Base-by-base conservation (phyloP, 352 stramenopile species). In the Globisporangium okanoganense region DNA sequence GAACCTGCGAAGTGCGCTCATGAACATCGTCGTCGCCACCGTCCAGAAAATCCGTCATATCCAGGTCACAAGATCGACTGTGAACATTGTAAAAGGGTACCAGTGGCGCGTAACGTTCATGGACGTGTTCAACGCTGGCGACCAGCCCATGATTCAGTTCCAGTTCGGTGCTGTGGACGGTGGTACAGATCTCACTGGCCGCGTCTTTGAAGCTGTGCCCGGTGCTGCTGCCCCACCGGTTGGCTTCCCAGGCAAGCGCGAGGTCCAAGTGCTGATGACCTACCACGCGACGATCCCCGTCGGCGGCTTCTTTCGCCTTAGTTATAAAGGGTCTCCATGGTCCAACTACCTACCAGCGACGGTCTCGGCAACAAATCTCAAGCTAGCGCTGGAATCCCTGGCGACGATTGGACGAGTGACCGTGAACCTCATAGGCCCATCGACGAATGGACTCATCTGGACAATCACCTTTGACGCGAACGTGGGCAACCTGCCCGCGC, bases 1-100 rank as follows among this genome's bases (percentile, higher is more conserved):
- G 59, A 90, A 96, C 64, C 51, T 98, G 9, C 80, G 92, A 9
- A 87, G 75, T 58, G 80, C 82, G 24, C 70, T 98, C 20, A 91
- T 98, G 74, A 97, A 97, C 61, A 73, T 98, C 24, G 74, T 90
- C 18, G 66, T 70, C 0, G 29, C 38, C 12, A 57, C 25, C 13
- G 64, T 61, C 13, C 64, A 75, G 49, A 49, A 66, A 7, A 58
- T 87, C 24, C 63, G 67, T 2, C 64, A 86, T 38, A 59, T 94
- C 16, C 66, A 86, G 38, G 84, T 96, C 0, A 82, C 75, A 22
- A 66, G 84, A 12, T 72, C 71, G 16, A 69, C 72, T 9, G 62
- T 94, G 18, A 83, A 88, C 29, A 80, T 69, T 53, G 70, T 65
- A 3, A 62, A 81, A 63, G 88, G 88, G 3, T 96, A 87, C 63